These are phyloP conservation scores for Apiotrichum montevideense DNA, from an alignment of 1,284 basidiomycete species.

Conservation along the genomic window DNA sequence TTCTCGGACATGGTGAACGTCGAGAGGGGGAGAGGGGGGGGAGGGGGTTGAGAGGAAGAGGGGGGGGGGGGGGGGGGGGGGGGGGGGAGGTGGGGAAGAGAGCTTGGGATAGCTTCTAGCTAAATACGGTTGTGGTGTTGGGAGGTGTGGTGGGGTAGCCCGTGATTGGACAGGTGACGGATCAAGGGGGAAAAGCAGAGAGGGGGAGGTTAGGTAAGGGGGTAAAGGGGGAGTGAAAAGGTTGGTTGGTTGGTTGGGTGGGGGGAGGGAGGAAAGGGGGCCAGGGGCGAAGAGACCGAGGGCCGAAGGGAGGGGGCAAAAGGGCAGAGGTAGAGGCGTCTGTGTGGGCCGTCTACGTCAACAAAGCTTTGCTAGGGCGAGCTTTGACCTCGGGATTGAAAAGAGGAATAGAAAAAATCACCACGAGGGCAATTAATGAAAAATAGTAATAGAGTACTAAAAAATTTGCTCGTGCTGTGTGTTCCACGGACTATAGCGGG, in stretches of 20 bases:
- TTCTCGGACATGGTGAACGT: constrained; percentile 31
- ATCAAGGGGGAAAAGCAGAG: background rate
- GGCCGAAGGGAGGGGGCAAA: background rate
- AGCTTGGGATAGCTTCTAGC: constrained; percentile 7
- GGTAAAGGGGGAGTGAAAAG: background rate
- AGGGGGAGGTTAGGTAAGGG: background rate
- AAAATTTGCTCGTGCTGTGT: background rate
- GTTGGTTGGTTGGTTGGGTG: constrained; percentile 1
- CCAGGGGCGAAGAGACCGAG: background rate
- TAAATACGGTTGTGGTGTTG: constrained; percentile 16
- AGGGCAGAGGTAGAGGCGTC: background rate
- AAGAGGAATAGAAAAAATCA: too few relatives aligned
- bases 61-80: constrained; percentile 4
- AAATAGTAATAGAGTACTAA: background rate
- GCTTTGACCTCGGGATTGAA: background rate
- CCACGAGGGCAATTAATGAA: background rate
- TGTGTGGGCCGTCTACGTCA: constrained; percentile 1
- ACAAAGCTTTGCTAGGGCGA: background rate
- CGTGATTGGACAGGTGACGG: constrained; percentile 10
- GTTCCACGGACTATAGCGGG: background rate
- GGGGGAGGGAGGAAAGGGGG: background rate
- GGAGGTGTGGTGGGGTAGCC: background rate
- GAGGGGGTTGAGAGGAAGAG: constrained; percentile 9
- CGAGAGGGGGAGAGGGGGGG: constrained; percentile 8
- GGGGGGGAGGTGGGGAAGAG: constrained; percentile 4